These are phyloP conservation scores for Papilionanthe hybrid DNA, from an alignment of 116 monocot species.

Conservation along the genomic window DNA sequence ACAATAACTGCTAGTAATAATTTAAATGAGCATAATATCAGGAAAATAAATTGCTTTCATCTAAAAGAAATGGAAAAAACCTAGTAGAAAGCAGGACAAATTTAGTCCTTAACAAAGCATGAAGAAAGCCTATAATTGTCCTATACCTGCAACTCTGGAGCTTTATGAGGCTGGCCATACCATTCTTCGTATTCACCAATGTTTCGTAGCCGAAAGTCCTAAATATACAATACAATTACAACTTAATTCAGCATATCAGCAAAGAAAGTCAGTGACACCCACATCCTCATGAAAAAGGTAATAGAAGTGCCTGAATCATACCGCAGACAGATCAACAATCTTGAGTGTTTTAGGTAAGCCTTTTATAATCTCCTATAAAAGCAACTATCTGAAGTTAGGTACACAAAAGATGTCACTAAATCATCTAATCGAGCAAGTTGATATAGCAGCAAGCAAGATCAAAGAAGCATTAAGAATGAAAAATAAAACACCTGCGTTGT, in stretches of 20 bases:
- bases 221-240: constrained; percentile 4
- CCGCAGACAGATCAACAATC: constrained; percentile 97
- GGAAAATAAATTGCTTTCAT: background rate
- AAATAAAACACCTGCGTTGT: constrained; percentile 76
- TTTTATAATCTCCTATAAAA: constrained; percentile 84
- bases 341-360: constrained; percentile 61
- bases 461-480: background rate
- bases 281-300: background rate
- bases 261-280: constrained; percentile 5
- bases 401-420: background rate
- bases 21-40: background rate
- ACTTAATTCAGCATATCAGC: background rate
- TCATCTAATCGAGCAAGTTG: background rate
- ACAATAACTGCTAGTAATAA: background rate
- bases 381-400: constrained; percentile 11
- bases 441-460: background rate
- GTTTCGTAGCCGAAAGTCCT: constrained; percentile 87
- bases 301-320: constrained; percentile 27
- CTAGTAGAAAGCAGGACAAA: background rate
- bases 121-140: background rate
- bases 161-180: constrained; percentile 91
- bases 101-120: background rate
- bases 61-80: background rate
- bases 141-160: constrained; percentile 82
- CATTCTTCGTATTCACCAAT: constrained; percentile 81